Evolutionary conservation across 78 protist genomes (phyloP), one percentile per base, ranked within the genome.

Genomic region (Parvularia atlantis): DNA sequence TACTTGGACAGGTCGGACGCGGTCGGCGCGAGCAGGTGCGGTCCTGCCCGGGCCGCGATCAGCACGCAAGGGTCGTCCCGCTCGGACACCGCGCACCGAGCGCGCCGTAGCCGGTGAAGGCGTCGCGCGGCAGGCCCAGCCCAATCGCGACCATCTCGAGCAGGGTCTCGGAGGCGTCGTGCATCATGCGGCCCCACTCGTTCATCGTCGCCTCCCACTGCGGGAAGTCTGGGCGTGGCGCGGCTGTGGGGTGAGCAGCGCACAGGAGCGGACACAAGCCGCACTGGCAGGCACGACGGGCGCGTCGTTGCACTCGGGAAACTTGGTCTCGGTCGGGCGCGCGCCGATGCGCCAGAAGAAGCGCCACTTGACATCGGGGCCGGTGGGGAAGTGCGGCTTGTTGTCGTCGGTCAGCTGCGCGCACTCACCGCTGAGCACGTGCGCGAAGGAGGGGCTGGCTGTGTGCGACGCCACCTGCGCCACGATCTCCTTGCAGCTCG

Each of bases 11-110:
- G 44, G 46, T 91, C 92, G 7, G 89, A 83, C 48, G 91, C 95
- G 24, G 95, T 91, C 31, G 95, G 95, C 0, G 95, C 95, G 13
- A 91, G 71, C 35, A 90, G 70, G 75, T 90, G 95, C 65, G 92
- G 95, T 24, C 92, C 95, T 4, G 35, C 20, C 64, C 28, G 7
- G 56, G 28, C 6, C 16, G 56, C 5, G 16, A 19, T 50, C 30
- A 22, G 56, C 13, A 50, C 6, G 16, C 26, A 19, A 50, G 56
- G 6, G 56, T 54, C 33, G 26, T 1, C 41, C 41, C 62, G 4
- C 19, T 41, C 46, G 90, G 85, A 64, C 66, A 72, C 1, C 35
- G 40, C n/a, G n/a, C n/a, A n/a, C n/a, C n/a, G n/a, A n/a, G n/a
- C n/a, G n/a, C n/a, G n/a, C n/a, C n/a, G n/a, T n/a, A n/a, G n/a